Base-by-base conservation (phyloP, 1,139 yeast genomes). In the Geotrichum australiense region DNA sequence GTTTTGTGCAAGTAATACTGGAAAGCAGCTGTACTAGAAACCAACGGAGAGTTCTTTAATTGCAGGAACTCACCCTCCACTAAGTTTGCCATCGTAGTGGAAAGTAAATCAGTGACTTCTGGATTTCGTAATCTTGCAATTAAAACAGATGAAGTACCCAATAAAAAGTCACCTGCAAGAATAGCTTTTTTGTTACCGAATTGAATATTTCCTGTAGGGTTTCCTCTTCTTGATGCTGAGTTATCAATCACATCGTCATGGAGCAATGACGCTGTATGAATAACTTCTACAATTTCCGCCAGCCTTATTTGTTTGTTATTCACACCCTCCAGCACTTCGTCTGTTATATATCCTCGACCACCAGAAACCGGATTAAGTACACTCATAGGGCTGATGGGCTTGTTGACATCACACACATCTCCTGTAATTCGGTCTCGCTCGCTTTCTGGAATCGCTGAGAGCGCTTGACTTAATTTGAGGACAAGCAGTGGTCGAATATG, bases 1-100 rank as follows among this genome's bases (percentile, higher is more conserved):
- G 98, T 89, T 63, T 91, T 91, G 66, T 91, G 97, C 47, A 87
- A 69, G 59, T 91, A 91, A 63, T 91, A 91, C 58, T 91, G 94
- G 62, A 91, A 89, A 1, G 96, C 94, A 10, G 94, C 94, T 43
- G 79, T 82, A 53, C 82, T 78, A 19, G 76, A 69, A 24, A 69
- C 60, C 1, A 70, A 68, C 2, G 87, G 93, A 0, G 96, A 86
- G 63, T 91, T 91, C 55, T 89, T 89, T 66, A 91, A 74, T 65
- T 91, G 98, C 97, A 91, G 89, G 59, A 91, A 89, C 64, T 91
- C 98, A 37, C 98, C 98, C 65, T 93, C 98, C 1, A 91, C 98
- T 48, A 93, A 70, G 60, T 93, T 93, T 20, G 97, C 98, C 59
- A 91, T 91, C 30, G 96, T 83, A 5, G 96, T 91, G 4, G 96